Evolutionary conservation across 2,329 filamentous ascomycete genomes (phyloP).

Genomic region (Rugonectria rugulosa): DNA sequence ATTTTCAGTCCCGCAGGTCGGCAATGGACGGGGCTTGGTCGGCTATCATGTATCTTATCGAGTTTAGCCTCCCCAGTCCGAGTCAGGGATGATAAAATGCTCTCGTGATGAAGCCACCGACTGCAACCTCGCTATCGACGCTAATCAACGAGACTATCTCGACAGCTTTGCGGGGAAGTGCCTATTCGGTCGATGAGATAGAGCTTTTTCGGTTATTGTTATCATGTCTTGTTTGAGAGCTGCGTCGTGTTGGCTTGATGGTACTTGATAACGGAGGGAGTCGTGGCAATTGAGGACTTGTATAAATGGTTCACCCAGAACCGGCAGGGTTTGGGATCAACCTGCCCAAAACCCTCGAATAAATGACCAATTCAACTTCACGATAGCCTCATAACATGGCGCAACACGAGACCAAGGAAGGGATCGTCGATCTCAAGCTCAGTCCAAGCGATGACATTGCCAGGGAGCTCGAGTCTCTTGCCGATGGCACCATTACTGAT

Average conservation of each 20-base stretch:
- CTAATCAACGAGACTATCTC: not conserved
- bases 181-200: not conserved
- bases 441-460: not conserved
- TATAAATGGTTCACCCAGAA: not conserved
- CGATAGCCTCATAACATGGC: not conserved
- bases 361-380: not conserved
- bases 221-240: not conserved
- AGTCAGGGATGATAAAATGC: not conserved
- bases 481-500: not conserved
- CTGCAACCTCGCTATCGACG: not conserved
- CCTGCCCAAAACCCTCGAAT: too few species aligned
- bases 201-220: not conserved
- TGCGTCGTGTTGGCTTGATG: too few species aligned
- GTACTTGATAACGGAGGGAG: too few species aligned
- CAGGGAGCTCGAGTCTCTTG: conserved; percentile 8
- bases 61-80: not conserved
- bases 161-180: not conserved
- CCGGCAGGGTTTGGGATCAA: not conserved
- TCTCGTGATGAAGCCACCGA: not conserved
- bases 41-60: not conserved
- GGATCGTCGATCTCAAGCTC: not conserved
- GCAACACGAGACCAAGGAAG: not conserved
- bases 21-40: not conserved
- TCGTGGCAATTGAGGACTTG: not conserved
- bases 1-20: not conserved